Evolutionary conservation across 1,284 basidiomycete genomes (phyloP).

Genomic region (Irpex lacteus): DNA sequence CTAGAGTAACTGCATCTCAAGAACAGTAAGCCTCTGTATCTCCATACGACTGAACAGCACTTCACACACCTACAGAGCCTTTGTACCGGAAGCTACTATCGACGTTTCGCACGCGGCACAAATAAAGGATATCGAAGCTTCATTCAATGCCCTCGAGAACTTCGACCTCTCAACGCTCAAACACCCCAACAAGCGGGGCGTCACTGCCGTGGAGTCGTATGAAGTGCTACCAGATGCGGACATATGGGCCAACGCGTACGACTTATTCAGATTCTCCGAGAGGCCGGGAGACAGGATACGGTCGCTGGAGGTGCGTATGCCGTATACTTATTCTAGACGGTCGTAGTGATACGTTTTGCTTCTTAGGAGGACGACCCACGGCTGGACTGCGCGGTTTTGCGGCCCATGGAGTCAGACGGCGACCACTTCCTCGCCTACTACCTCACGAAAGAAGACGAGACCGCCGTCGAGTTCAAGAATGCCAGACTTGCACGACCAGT

Average conservation of each 20-base stretch:
- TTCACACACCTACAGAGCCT: slow-evolving; percentile 37
- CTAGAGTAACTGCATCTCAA: slow-evolving; percentile 24
- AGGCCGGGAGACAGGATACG: slow-evolving; percentile 74
- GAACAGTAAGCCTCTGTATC: slow-evolving; percentile 49
- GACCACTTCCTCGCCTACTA: slow-evolving; percentile 91
- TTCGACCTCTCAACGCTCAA: slow-evolving; percentile 58
- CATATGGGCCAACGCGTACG: slow-evolving; percentile 89
- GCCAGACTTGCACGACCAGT: slow-evolving; percentile 28
- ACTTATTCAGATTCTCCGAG: slow-evolving; percentile 86
- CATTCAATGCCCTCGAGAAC: slow-evolving; percentile 67
- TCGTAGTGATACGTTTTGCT: neutral
- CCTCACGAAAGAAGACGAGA: slow-evolving; percentile 75
- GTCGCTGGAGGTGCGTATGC: slow-evolving; percentile 50
- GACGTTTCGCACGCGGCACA: slow-evolving; percentile 82
- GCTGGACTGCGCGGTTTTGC: slow-evolving; percentile 80
- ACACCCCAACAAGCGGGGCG: slow-evolving; percentile 78
- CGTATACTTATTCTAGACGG: neutral
- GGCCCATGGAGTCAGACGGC: slow-evolving; percentile 83
- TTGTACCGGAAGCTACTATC: slow-evolving; percentile 46
- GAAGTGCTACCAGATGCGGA: slow-evolving; percentile 85
- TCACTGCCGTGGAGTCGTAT: slow-evolving; percentile 81
- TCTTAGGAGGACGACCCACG: slow-evolving; percentile 69
- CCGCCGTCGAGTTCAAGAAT: slow-evolving; percentile 29
- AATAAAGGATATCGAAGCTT: slow-evolving; percentile 78
- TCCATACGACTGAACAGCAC: neutral